These are phyloP conservation scores for Glycyrrhiza uralensis DNA, from an alignment of 306 rosid species.

Conservation along the genomic window DNA sequence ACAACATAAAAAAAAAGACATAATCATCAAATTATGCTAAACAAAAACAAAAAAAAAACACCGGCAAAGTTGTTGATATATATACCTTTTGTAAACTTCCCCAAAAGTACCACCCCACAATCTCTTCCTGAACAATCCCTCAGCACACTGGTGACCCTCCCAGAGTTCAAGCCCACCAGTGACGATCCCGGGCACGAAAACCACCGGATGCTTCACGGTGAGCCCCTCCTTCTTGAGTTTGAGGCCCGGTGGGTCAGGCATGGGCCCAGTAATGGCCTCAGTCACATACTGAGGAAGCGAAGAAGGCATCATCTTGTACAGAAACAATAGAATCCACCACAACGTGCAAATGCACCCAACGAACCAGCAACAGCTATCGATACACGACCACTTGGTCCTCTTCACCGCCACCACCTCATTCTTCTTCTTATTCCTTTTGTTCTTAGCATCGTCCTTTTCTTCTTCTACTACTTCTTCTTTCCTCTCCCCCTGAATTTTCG, in stretches of 20 bases:
- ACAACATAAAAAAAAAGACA: not conserved
- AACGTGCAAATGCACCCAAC: conserved; percentile 61
- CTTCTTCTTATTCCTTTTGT: conserved; percentile 5
- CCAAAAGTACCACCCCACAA: conserved; percentile 90
- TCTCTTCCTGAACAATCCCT: conserved; percentile 70
- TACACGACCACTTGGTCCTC: conserved; percentile 64
- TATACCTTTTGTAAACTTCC: conserved; percentile 73
- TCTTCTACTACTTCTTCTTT: not conserved
- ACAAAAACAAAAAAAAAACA: not conserved
- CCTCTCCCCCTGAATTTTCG: not conserved
- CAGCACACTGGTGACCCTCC: conserved; percentile 81
- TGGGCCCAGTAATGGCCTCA: conserved; percentile 67
- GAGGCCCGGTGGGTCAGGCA: conserved; percentile 76
- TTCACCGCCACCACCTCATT: conserved; percentile 1
- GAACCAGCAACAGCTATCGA: conserved; percentile 76
- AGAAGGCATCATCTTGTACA: conserved; percentile 66
- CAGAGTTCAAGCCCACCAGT: conserved; percentile 83
- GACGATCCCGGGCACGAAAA: conserved; percentile 79
- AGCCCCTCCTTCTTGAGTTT: conserved; percentile 71
- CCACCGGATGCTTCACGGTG: conserved; percentile 69
- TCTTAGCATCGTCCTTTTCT: conserved; percentile 1
- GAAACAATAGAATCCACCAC: conserved; percentile 72
- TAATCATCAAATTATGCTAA: not conserved
- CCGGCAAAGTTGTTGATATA: not conserved
- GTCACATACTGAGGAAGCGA: conserved; percentile 77